These are phyloP conservation scores for Malus fusca DNA, from an alignment of 306 rosid genomes.

Conservation along the genomic window DNA sequence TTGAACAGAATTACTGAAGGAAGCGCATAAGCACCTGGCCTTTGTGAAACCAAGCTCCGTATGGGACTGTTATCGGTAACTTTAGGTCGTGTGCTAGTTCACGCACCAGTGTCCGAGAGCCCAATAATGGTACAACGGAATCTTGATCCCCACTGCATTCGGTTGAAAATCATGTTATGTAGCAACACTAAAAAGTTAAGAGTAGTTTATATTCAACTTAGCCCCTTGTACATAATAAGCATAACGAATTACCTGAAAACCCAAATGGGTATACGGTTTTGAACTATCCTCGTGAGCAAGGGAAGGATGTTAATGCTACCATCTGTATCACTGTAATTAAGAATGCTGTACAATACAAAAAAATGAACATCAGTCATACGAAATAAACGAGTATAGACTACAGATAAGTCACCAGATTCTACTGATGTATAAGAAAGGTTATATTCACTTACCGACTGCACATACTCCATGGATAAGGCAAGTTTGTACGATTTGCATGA, in stretches of 20 bases:
- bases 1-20: not conserved
- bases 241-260: slow-evolving; percentile 60
- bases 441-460: slow-evolving; percentile 41
- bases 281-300: slow-evolving; percentile 55
- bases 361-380: not conserved
- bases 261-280: slow-evolving; percentile 71
- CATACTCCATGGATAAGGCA: slow-evolving; percentile 67
- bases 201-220: not conserved
- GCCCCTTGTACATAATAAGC: not conserved
- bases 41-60: slow-evolving; percentile 82
- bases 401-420: not conserved
- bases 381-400: not conserved
- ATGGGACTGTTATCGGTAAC: slow-evolving; percentile 55
- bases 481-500: slow-evolving; percentile 85
- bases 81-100: slow-evolving; percentile 72
- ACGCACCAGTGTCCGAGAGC: slow-evolving; percentile 69
- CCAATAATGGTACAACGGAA: slow-evolving; percentile 76
- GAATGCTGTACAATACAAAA: slow-evolving; percentile 32
- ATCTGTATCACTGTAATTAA: slow-evolving; percentile 60
- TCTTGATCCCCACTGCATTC: slow-evolving; percentile 77
- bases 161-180: not conserved
- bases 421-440: not conserved
- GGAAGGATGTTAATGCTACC: slow-evolving; percentile 66
- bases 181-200: not conserved
- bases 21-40: slow-evolving; percentile 50